Conservation (phyloP, 768 basidiomycete genomes). For the Dentipellis sp. region DNA sequence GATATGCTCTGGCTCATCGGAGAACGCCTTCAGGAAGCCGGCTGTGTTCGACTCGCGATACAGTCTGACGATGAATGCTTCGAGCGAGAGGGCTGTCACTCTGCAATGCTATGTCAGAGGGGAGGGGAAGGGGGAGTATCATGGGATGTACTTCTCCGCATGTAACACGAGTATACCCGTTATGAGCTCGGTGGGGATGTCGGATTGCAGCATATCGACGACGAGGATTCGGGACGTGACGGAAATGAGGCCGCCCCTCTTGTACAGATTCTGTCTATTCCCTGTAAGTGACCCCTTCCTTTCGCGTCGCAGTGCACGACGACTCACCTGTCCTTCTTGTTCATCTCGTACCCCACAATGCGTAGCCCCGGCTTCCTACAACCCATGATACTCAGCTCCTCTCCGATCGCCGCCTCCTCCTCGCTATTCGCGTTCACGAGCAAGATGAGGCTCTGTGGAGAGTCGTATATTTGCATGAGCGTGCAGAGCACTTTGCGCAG, state of each 20-base stretch:
- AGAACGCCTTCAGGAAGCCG: slow-evolving; percentile 95
- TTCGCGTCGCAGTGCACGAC: neutral
- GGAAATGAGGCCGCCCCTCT: slow-evolving; percentile 80
- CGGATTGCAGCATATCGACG: slow-evolving; percentile 85
- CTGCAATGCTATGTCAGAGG: slow-evolving; percentile 28
- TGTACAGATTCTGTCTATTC: slow-evolving; percentile 68
- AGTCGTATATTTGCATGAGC: slow-evolving; percentile 88
- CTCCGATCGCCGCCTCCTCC: slow-evolving; percentile 86
- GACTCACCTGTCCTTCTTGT: slow-evolving; percentile 65
- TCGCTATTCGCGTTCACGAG: slow-evolving; percentile 78
- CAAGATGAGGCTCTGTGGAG: slow-evolving; percentile 73
- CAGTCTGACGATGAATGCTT: slow-evolving; percentile 89
- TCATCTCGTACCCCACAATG: slow-evolving; percentile 75
- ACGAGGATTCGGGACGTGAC: slow-evolving; percentile 92
- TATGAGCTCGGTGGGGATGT: slow-evolving; percentile 78
- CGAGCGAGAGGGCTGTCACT: slow-evolving; percentile 74
- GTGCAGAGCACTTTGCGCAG: slow-evolving; percentile 76
- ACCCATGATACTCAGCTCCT: slow-evolving; percentile 89
- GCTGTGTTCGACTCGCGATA: slow-evolving; percentile 83
- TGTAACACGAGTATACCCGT: slow-evolving; percentile 87
- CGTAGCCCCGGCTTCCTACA: slow-evolving; percentile 81
- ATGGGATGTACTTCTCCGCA: slow-evolving; percentile 67
- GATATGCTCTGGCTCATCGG: slow-evolving; percentile 93
- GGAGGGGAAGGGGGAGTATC: neutral
- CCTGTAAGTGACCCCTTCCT: neutral